phyloP scores from a whole-genome alignment of 169 alveolate genomes.

The Babesia bigemina region DNA sequence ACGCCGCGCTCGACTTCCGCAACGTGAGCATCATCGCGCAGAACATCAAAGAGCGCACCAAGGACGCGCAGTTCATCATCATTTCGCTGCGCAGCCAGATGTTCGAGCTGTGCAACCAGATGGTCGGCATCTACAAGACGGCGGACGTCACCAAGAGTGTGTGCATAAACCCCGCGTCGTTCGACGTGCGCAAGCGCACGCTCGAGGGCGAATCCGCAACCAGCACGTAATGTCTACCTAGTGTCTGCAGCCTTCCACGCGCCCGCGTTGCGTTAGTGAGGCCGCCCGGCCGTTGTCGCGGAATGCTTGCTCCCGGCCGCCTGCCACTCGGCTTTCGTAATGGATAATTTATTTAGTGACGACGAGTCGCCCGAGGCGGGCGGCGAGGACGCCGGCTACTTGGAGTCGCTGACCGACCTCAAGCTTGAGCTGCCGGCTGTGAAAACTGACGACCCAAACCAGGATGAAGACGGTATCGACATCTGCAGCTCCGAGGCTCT shows the following conservation, averaged over 20 bases:
- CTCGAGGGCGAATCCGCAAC: conserved; percentile 1
- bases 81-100: conserved; percentile 94
- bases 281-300: no score
- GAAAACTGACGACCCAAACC: background rate
- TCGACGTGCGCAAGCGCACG: conserved; percentile 24
- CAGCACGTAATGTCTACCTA: conserved; percentile 1
- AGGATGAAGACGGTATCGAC: conserved; percentile 46
- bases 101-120: conserved; percentile 93
- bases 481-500: conserved; percentile 53
- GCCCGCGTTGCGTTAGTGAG: background rate
- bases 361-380: conserved; percentile 3
- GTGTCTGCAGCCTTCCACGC: background rate
- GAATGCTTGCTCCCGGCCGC: no score
- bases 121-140: conserved; percentile 93
- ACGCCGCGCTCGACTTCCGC: conserved; percentile 99
- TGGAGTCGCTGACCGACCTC: background rate
- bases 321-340: background rate
- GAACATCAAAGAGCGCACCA: conserved; percentile 90
- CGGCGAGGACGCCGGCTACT: background rate
- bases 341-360: conserved; percentile 31
- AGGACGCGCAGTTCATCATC: conserved; percentile 96
- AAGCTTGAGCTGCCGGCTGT: background rate
- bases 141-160: conserved; percentile 89
- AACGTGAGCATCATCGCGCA: conserved; percentile 92
- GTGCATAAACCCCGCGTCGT: conserved; percentile 78